A percentile compares a stretch with the other conserved stretches of the same genome.
These are phyloP conservation scores for Dictyostelium brefeldianum DNA, from an alignment of 78 protist species.

Conservation along the genomic window DNA sequence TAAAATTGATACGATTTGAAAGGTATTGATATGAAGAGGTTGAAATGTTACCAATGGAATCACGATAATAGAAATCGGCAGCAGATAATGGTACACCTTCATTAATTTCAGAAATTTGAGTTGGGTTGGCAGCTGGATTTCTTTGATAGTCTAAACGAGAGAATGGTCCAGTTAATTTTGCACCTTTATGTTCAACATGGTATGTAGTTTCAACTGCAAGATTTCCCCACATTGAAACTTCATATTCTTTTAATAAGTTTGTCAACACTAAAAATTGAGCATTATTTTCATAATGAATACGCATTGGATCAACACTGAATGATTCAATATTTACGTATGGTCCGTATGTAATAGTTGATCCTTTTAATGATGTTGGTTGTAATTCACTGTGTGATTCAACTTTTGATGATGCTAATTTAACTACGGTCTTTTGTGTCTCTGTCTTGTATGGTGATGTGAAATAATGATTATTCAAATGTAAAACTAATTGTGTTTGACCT, in stretches of 20 bases:
- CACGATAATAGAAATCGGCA: conserved; percentile 93
- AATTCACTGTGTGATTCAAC: conserved; percentile 54
- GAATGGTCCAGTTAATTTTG: conserved; percentile 86
- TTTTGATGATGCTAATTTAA: conserved; percentile 64
- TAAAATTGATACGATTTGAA: conserved; percentile 28
- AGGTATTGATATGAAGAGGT: conserved; percentile 67
- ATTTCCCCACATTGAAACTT: conserved; percentile 89
- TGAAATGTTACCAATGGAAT: conserved; percentile 95
- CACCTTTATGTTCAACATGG: conserved; percentile 83
- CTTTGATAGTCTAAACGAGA: conserved; percentile 91
- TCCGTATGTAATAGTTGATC: conserved; percentile 80
- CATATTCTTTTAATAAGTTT: conserved; percentile 63
- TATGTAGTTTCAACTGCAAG: conserved; percentile 87
- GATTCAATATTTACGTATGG: conserved; percentile 90
- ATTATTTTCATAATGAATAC: conserved; percentile 91
- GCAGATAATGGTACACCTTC: conserved; percentile 84
- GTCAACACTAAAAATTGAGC: conserved; percentile 73
- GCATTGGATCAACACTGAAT: conserved; percentile 13
- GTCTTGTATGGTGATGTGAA: conserved; percentile 71
- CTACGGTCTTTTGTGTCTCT: conserved; percentile 73
- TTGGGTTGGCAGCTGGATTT: conserved; percentile 22
- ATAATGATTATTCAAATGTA: conserved; percentile 54
- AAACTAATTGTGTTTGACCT: conserved; percentile 64
- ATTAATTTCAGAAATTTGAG: conserved; percentile 45
- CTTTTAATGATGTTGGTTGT: conserved; percentile 36